Base-by-base conservation (phyloP, 176 grass and related monocot genomes). In the Ampelocalamus luodianensis region DNA sequence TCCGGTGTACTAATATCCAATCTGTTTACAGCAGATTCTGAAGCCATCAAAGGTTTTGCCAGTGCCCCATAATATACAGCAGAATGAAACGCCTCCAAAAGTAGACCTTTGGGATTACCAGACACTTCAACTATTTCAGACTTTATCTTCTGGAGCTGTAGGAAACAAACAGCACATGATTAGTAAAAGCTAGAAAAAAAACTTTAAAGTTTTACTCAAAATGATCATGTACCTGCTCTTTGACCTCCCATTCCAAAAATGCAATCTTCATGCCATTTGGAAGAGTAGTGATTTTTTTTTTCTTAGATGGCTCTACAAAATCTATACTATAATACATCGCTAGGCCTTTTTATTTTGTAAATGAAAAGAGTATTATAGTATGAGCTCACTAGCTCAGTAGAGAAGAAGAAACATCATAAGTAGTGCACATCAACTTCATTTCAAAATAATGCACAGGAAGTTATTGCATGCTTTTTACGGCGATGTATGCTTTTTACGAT, bases 211-310 rank as follows among this genome's bases (percentile, higher is more conserved):
- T 60, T 65, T 76, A 53, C 51, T 77, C 49, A 43, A 58, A 23
- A 22, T 69, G 24, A 85, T 27, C 43, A 58, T 56, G 9, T 88
- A 93, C 91, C 91, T 97, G 91, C 84, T 91, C 89, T 88, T 91
- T 88, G 76, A 91, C 89, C 81, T 91, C 89, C 89, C 89, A 91
- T 12, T 87, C 89, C 9, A 92, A 83, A 78, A 93, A 94, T 72
- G 92, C 92, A 74, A 94, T 89, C 65, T 89, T 94, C 77, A 91
- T 63, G 23, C 92, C 92, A 89, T 89, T 94, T 85, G 92, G 87
- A 89, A 94, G 92, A 61, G 92, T 94, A 22, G 92, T 94, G 65
- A 94, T 85, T 58, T 89, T 87, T 58, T 89, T 87, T 74, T 89
- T 94, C 77, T 89, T 91, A 42, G 87, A 56, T 58, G 62, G 92